These are phyloP conservation scores for Solanum bulbocastanum DNA, from an alignment of 257 asterid species.

Conservation along the genomic window DNA sequence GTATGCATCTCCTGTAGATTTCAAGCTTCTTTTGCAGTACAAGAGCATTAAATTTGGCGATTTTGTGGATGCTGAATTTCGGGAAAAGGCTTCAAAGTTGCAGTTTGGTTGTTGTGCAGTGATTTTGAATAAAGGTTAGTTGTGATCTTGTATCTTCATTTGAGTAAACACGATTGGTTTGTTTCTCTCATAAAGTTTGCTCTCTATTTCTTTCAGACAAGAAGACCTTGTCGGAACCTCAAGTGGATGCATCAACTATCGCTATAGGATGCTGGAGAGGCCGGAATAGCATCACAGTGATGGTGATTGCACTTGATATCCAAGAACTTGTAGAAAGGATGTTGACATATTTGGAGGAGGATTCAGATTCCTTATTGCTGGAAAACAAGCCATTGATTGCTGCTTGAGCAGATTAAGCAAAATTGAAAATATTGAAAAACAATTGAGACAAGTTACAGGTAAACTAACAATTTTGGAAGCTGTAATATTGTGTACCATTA, in stretches of 20 bases:
- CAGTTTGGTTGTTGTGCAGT: constrained; percentile 78
- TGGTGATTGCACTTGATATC: constrained; percentile 75
- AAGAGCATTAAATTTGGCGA: constrained; percentile 66
- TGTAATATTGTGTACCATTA: neutral
- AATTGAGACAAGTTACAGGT: neutral
- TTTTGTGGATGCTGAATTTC: constrained; percentile 50
- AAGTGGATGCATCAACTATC: constrained; percentile 40
- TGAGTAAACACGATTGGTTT: neutral
- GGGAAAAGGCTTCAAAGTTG: constrained; percentile 59
- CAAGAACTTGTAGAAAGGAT: constrained; percentile 72
- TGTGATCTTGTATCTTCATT: neutral
- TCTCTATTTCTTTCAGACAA: constrained; percentile 32
- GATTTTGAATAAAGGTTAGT: constrained; percentile 58
- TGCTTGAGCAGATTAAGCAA: neutral
- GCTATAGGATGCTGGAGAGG: constrained; percentile 97
- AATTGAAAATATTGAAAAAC: neutral
- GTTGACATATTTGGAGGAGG: constrained; percentile 18
- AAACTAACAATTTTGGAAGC: neutral
- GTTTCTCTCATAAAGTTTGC: neutral
- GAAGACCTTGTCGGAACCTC: constrained; percentile 17
- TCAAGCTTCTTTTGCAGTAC: constrained; percentile 73
- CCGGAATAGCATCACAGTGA: constrained; percentile 54
- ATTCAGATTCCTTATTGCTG: neutral
- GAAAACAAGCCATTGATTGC: constrained; percentile 6
- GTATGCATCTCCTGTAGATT: constrained; percentile 59